phyloP scores from a whole-genome alignment of 2,329 filamentous ascomycete species.

The Chaetomium sp. region DNA sequence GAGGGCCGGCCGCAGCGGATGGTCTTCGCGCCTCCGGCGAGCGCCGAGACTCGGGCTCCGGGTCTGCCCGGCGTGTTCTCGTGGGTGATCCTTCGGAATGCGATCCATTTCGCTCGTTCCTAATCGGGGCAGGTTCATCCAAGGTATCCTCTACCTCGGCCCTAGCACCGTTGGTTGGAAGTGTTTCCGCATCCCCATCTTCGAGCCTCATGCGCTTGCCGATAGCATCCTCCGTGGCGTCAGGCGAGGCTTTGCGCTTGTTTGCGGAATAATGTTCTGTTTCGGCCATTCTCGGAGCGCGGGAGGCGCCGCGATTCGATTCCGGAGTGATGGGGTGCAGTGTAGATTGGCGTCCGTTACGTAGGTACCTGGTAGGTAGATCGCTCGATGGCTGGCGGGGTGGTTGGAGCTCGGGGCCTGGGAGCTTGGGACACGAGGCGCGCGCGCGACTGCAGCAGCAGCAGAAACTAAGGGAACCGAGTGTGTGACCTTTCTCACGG shows the following conservation, averaged over 20 bases:
- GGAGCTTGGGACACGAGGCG: not conserved
- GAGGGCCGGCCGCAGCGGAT: conserved; percentile 27
- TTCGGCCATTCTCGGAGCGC: conserved; percentile 15
- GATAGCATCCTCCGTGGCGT: conserved; percentile 16
- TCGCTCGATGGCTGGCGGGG: conserved; percentile 4
- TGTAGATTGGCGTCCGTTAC: not conserved
- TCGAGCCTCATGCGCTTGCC: conserved; percentile 31
- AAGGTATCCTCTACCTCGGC: not conserved
- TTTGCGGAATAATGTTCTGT: conserved; percentile 12
- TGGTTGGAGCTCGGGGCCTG: not conserved
- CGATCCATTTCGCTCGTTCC: not conserved
- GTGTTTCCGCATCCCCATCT: conserved; percentile 1
- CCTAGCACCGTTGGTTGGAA: not conserved
- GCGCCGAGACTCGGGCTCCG: conserved; percentile 3
- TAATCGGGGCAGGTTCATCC: not conserved
- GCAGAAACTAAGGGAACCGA: not conserved
- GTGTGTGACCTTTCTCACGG: not conserved
- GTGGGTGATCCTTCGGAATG: not conserved
- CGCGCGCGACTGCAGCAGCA: not conserved
- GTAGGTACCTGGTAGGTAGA: too few species aligned
- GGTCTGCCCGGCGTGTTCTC: not conserved
- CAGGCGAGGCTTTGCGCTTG: conserved; percentile 33
- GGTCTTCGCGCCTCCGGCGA: conserved; percentile 21
- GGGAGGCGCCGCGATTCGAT: not conserved
- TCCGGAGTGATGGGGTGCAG: not conserved